A percentile compares a stretch with the other conserved stretches of the same genome.
phyloP scores from a whole-genome alignment of 177 flowering plant genomes.

The Telopea speciosissima region DNA sequence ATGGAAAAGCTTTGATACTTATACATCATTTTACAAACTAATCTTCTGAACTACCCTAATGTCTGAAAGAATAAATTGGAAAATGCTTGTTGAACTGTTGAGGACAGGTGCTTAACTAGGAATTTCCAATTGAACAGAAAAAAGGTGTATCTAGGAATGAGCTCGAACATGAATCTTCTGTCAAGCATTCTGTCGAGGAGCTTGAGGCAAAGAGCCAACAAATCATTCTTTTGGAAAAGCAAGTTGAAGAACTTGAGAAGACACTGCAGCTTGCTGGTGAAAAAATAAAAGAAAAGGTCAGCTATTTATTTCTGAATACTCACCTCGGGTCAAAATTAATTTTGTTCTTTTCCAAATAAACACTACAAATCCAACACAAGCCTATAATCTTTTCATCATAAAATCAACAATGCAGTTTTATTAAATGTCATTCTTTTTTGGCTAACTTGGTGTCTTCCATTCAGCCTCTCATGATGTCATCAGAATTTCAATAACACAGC shows the following conservation, averaged over 20 bases:
- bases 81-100: not conserved
- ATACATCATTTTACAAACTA: too few relatives aligned
- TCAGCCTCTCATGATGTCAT: not conserved
- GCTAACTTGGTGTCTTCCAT: not conserved
- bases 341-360: too few relatives aligned
- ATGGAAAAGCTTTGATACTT: not conserved
- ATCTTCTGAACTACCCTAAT: not conserved
- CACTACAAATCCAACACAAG: not conserved
- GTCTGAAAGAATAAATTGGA: not conserved
- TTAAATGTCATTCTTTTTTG: not conserved
- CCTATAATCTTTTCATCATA: too few relatives aligned
- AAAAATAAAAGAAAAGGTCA: slow-evolving; percentile 40
- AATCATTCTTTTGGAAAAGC: not conserved
- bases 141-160: too few relatives aligned
- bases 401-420: too few relatives aligned
- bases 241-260: not conserved
- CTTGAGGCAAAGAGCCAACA: not conserved
- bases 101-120: not conserved
- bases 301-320: not conserved
- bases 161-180: not conserved
- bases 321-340: too few relatives aligned
- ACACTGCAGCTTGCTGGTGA: not conserved
- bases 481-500: not conserved
- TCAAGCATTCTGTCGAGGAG: not conserved
- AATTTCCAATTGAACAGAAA: not conserved